Base-by-base conservation (phyloP, 2,329 filamentous ascomycete genomes). In the Xylariaceae sp. region DNA sequence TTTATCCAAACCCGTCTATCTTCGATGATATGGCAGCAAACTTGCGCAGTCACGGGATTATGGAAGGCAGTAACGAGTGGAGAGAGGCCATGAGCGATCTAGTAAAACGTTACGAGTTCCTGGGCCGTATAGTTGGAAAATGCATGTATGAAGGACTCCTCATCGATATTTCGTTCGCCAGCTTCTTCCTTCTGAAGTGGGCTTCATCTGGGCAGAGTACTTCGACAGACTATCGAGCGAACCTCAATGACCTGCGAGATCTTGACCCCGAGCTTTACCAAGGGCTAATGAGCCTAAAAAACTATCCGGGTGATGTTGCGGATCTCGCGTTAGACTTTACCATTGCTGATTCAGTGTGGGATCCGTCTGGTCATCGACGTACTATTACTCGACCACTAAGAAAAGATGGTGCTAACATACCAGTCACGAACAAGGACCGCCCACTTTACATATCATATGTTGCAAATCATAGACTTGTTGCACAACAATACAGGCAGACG, bases 121-220 rank as follows among this genome's bases (percentile, higher is more conserved):
- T 98, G 0, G 95, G 95, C 1, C 89, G 95, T 3, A 85, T 99
- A 24, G 88, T 99, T 23, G 95, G 95, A 9, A 99, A 99, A 73
- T 99, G 95, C 74, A 80, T 99, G 69, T 99, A 99, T 70, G 95
- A 99, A 76, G 93, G 93, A 0, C 98, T 99, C 40, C 82, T 99
- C 3, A 88, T 98, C 43, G 93, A 99, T 73, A 88, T 97, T 58
- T 87, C 87, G 47, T 99, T 99, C 78, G 93, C 94, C 1, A 88
- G 91, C 0, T 99, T 99, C 78, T 99, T 99, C 76, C 83, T 99
- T 6, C 84, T 96, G 58, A 97, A 98, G 72, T 99, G 95, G 95
- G 87, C 92, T 2, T 82, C 94, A 50, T 87, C 89, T 9, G 88
- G 89, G 14, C 78, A 77, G 87, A 71, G 71, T 14, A 70, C 71